phyloP scores from a whole-genome alignment of 78 protist genomes.

The Planoprotostelium fungivorum region DNA sequence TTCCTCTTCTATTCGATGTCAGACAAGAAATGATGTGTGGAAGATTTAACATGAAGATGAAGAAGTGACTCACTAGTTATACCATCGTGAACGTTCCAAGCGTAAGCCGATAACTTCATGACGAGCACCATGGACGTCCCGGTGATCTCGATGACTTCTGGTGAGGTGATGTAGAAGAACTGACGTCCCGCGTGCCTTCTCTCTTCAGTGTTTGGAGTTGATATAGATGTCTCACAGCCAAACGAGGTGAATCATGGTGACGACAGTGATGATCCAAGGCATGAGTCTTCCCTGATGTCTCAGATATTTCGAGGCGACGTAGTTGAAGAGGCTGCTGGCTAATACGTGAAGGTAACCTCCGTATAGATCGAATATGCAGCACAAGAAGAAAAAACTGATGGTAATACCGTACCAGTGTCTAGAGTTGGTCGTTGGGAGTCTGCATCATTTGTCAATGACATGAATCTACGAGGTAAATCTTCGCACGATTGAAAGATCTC shows the following conservation, averaged over 20 bases:
- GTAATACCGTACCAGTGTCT: background rate
- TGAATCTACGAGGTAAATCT: no score
- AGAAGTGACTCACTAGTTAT: background rate
- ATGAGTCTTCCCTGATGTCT: background rate
- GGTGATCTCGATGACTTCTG: background rate
- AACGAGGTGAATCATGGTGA: background rate
- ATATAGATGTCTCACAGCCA: background rate
- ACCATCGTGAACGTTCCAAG: slow-evolving; percentile 67
- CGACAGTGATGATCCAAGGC: background rate
- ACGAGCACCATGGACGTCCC: slow-evolving; percentile 63
- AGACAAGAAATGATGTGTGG: no score
- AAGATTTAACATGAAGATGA: background rate
- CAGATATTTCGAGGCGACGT: background rate
- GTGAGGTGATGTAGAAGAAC: background rate
- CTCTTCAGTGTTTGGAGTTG: background rate
- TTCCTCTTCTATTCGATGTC: background rate
- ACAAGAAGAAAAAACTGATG: background rate
- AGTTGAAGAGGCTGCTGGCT: background rate
- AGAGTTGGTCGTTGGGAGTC: background rate
- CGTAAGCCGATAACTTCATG: slow-evolving; percentile 43
- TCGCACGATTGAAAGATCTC: no score
- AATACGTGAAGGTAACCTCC: background rate
- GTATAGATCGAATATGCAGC: background rate
- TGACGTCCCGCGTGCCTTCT: background rate
- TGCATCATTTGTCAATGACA: no score